Evolutionary conservation across 208 protist genomes (phyloP), one percentile per base, ranked within the genome.

Genomic region (Leishmania amazonensis): DNA sequence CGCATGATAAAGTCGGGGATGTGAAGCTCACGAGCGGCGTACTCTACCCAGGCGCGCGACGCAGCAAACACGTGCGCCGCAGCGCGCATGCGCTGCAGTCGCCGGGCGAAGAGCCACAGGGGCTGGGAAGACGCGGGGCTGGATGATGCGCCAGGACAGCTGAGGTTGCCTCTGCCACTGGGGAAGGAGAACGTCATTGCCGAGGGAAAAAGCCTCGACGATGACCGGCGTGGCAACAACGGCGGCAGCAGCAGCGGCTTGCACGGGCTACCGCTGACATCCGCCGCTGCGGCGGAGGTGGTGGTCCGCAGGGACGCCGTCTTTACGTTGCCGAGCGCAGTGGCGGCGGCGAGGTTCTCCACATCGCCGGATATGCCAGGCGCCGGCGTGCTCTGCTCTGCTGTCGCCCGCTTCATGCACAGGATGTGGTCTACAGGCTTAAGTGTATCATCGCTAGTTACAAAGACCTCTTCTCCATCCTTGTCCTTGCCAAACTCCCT

Each of bases 1-100:
- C 79, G 79, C 79, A 83, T 83, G 3, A 42, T 7, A 35, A 83
- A 74, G 28, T 74, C 62, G n/a, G 73, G 49, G n/a, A 78, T 49
- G 49, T 74, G 79, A 47, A 78, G 73, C 47, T 17, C 17, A 24
- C 60, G 58, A 38, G 15, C 24, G 11, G 28, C 75, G 60, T 54
- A 51, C 31, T 35, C 11, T n/a, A 78, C 19, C 31, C 28, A 60
- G 2, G 49, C 0, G 19, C 19, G 35, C 67, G 0, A 15, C 15
- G 4, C 11, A 2, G 31, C 67, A 1, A 21, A 47, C 19, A n/a
- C 0, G 38, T n/a, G 38, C 19, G 15, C 38, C 38, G 4, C 19
- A 9, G 38, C 40, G 38, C 19, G 40, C 15, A 3, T 4, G 24
- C 67, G 31, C 40, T 72, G 38, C 15, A n/a, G 67, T 9, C 67